These are phyloP conservation scores for Lasiodiplodia sp. DNA, from an alignment of 2,329 filamentous ascomycete genomes.

Conservation along the genomic window DNA sequence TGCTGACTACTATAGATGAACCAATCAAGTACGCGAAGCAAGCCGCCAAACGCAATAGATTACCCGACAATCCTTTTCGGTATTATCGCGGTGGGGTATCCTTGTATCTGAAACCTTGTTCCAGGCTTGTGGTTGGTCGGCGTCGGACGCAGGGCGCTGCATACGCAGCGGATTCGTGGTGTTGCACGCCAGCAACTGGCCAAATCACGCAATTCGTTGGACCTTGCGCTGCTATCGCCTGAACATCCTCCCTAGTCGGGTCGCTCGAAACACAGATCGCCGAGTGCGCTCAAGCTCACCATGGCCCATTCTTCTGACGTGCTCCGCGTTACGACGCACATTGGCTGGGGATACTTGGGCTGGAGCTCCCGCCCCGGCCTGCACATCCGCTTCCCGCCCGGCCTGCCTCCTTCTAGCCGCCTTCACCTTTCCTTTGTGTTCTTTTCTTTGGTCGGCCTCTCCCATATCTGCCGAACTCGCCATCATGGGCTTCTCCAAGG, in stretches of 20 bases:
- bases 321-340: conserved; percentile 22
- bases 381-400: conserved; percentile 6
- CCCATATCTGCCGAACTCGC: background rate
- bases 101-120: background rate
- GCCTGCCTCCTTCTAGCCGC: conserved; percentile 8
- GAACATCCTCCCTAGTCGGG: conserved; percentile 19
- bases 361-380: conserved; percentile 14
- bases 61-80: background rate
- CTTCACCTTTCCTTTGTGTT: background rate
- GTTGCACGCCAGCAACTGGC: conserved; percentile 29
- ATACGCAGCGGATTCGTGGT: conserved; percentile 20
- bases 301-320: conserved; percentile 30
- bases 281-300: conserved; percentile 20
- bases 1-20: background rate
- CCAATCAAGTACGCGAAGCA: background rate
- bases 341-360: conserved; percentile 21
- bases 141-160: background rate
- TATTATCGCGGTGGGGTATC: background rate
- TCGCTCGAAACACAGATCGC: conserved; percentile 18
- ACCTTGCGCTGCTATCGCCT: conserved; percentile 11
- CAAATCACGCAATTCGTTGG: conserved; percentile 30
- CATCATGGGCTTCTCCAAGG: conserved; percentile 22
- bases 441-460: background rate
- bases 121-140: background rate
- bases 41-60: background rate